These are phyloP conservation scores for Lindgomyces ingoldianus DNA, from an alignment of 495 filamentous ascomycete species.

Conservation along the genomic window DNA sequence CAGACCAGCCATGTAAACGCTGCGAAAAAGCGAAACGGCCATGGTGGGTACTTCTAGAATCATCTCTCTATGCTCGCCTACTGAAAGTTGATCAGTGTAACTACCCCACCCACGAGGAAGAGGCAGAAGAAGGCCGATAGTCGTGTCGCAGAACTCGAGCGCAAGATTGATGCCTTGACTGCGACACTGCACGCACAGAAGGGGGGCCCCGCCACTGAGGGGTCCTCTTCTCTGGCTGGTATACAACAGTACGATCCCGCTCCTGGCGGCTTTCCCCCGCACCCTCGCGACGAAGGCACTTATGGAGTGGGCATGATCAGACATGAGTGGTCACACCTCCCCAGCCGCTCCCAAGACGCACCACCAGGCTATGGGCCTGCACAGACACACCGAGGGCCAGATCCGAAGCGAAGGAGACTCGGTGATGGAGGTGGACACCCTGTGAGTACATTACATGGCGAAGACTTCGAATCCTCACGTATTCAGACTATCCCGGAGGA, in stretches of 20 bases:
- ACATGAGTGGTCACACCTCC: constrained; percentile 22
- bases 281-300: constrained; percentile 8
- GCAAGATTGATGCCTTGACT: constrained; percentile 88
- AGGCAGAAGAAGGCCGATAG: constrained; percentile 92
- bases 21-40: constrained; percentile 79
- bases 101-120: constrained; percentile 81
- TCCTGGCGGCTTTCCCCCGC: neutral
- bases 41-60: constrained; percentile 49
- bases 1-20: constrained; percentile 71
- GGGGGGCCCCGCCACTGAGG: constrained; percentile 20
- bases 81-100: constrained; percentile 48
- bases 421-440: constrained; percentile 16
- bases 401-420: constrained; percentile 23
- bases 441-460: constrained; percentile 8
- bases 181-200: constrained; percentile 66
- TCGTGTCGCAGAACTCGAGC: constrained; percentile 88
- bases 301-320: constrained; percentile 15
- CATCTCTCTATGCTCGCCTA: neutral
- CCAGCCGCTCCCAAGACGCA: constrained; percentile 3
- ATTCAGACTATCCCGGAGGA: constrained; percentile 35
- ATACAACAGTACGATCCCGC: neutral
- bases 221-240: neutral
- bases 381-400: constrained; percentile 20
- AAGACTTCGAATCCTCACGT: neutral
- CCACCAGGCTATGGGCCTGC: constrained; percentile 24